Percentiles rank a stretch among this genome's conserved stretches.
These are phyloP conservation scores for Chlorophyllum brunneum DNA, from an alignment of 768 basidiomycete genomes.

Conservation along the genomic window DNA sequence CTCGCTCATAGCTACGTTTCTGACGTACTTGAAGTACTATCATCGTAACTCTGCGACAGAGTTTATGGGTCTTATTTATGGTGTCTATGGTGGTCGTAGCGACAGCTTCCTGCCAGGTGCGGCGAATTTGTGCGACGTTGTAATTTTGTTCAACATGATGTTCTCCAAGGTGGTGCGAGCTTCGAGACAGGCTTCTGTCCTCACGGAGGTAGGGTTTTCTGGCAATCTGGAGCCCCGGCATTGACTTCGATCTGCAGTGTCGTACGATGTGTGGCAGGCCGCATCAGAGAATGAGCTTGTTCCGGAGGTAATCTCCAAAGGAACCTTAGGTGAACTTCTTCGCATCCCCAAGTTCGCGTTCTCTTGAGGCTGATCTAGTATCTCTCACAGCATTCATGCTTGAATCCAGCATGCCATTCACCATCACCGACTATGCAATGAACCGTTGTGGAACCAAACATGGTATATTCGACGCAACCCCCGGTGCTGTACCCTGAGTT, in stretches of 20 bases:
- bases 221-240: not conserved
- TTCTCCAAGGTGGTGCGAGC: conserved; percentile 41
- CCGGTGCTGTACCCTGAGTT: not conserved
- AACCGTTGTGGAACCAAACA: conserved; percentile 56
- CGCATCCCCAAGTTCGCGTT: not conserved
- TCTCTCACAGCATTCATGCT: conserved; percentile 51
- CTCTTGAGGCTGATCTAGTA: not conserved
- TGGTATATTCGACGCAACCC: conserved; percentile 28
- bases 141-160: not conserved
- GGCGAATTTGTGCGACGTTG: not conserved
- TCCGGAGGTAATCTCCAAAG: conserved; percentile 50
- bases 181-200: conserved; percentile 65
- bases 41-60: conserved; percentile 62
- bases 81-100: conserved; percentile 59
- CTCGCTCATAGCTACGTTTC: not conserved
- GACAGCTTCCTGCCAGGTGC: conserved; percentile 58
- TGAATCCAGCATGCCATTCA: conserved; percentile 59
- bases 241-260: conserved; percentile 31
- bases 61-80: conserved; percentile 63
- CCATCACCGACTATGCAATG: conserved; percentile 62
- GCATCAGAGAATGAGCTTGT: conserved; percentile 48
- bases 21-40: conserved; percentile 41
- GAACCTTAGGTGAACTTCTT: conserved; percentile 41
- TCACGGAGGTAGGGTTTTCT: conserved; percentile 45
- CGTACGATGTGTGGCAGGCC: conserved; percentile 57